Evolutionary conservation across 495 filamentous ascomycete genomes (phyloP).

Genomic region (Corynascus novoguineensis): DNA sequence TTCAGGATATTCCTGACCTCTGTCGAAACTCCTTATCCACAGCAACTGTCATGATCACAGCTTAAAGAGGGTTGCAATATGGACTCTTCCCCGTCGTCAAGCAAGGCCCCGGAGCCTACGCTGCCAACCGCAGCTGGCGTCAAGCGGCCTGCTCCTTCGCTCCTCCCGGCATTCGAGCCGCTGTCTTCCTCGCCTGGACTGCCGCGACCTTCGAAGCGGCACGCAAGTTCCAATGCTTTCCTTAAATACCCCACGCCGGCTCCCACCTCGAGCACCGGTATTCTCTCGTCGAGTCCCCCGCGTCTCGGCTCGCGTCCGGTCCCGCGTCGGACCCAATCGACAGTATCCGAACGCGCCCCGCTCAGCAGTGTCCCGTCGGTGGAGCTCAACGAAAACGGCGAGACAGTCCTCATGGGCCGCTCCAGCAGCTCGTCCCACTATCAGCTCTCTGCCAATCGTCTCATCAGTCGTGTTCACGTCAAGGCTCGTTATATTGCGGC

Average conservation of each 20-base stretch:
- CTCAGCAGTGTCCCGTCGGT: constrained; percentile 75
- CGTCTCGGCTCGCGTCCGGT: constrained; percentile 49
- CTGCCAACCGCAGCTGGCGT: constrained; percentile 53
- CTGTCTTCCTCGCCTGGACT: constrained; percentile 80
- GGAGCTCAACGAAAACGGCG: constrained; percentile 74
- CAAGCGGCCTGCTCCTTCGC: constrained; percentile 72
- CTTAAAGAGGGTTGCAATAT: constrained; percentile 20
- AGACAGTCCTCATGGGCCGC: constrained; percentile 77
- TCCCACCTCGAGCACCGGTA: constrained; percentile 87
- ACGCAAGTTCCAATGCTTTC: constrained; percentile 49
- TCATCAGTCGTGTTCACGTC: constrained; percentile 89
- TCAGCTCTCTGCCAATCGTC: constrained; percentile 81
- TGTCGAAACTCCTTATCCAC: not conserved
- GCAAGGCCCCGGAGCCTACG: constrained; percentile 28
- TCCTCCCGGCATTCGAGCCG: constrained; percentile 92
- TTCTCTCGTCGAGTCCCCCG: constrained; percentile 83
- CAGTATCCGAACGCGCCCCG: constrained; percentile 74
- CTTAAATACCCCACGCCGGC: constrained; percentile 81
- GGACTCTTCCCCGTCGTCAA: constrained; percentile 29
- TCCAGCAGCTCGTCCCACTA: constrained; percentile 90
- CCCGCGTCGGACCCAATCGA: constrained; percentile 58
- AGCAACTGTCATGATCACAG: constrained; percentile 25
- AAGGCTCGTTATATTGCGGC: constrained; percentile 76
- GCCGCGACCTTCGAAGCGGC: constrained; percentile 66
- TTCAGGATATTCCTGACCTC: constrained; percentile 6